These are phyloP conservation scores for Sporisorium reilianum DNA, from an alignment of 1,284 basidiomycete genomes.

Conservation along the genomic window DNA sequence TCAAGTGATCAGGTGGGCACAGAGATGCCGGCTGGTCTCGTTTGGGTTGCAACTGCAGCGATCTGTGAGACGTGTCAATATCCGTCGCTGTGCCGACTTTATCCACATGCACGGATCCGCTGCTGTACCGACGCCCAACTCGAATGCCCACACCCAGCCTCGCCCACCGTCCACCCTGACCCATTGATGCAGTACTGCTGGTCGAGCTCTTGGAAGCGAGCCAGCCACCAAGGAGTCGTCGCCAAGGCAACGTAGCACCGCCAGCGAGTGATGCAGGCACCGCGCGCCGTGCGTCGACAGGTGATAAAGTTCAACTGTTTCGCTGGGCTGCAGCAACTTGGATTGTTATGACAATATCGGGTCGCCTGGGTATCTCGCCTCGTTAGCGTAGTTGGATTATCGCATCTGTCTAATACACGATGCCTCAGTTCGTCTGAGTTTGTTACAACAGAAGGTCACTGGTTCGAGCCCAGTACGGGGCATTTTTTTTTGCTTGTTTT, in stretches of 20 bases:
- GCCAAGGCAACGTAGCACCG: not conserved
- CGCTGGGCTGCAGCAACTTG: not conserved
- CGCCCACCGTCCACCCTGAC: too few species aligned
- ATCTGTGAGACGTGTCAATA: not conserved
- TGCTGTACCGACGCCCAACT: not conserved
- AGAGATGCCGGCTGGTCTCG: too few species aligned
- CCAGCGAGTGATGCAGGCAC: not conserved
- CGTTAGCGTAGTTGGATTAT: constrained; percentile 47
- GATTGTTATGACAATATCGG: not conserved
- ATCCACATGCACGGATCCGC: not conserved
- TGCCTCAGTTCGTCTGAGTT: constrained; percentile 22
- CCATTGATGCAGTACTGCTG: too few species aligned
- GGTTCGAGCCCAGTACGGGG: constrained; percentile 57
- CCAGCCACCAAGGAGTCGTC: too few species aligned
- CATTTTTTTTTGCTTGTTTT: constrained; percentile 11
- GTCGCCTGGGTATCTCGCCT: not conserved
- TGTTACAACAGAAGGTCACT: constrained; percentile 51
- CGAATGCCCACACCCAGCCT: not conserved
- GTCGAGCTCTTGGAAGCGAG: too few species aligned
- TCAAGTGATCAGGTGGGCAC: too few species aligned
- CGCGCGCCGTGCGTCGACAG: not conserved
- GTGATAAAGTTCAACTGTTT: too few species aligned
- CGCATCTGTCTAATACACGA: constrained; percentile 40
- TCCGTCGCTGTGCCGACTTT: not conserved
- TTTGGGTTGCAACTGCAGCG: not conserved